Base-by-base conservation (phyloP, 2,329 filamentous ascomycete genomes). In the Verticillium longisporum region DNA sequence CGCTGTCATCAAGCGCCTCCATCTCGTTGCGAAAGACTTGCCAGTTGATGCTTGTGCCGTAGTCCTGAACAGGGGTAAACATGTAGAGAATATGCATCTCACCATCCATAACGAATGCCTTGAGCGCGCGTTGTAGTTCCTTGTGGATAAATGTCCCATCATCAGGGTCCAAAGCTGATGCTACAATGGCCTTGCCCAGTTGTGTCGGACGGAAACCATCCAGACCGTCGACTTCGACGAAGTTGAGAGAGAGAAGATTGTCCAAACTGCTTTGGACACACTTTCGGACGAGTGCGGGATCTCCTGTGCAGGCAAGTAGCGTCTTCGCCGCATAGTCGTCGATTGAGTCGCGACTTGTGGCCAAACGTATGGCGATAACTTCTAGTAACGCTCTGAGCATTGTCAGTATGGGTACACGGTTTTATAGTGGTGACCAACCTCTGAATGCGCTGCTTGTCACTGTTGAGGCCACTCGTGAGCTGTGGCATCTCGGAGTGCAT, bases 51-150 rank as follows among this genome's bases (percentile, higher is more conserved):
- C 78, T 75, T 3, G 80, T 74, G 1, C 75, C 76, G 32, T 78
- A 75, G 56, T 83, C 78, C 56, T 90, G 86, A 2, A 92, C 81
- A 0, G 90, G 90, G 0, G 90, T 92, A 65, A 92, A 92, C 41
- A 85, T 86, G 70, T 92, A 93, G 56, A 92, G 81, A 13, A 91
- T 82, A 68, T 92, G 90, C 86, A 93, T 88, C 64, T 93, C 90
- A 4, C 88, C 87, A 68, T 92, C 89, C 83, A 93, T 87, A 13
- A 92, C 90, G 68, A 93, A 92, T 1, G 87, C 88, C 63, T 83
- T 78, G 2, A 92, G 78, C 0, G 89, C 88, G 65, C 82, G 82
- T 61, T 80, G 80, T 56, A 92, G 78, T 71, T 93, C 90, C 55
- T 84, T 79, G 66, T 92, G 78, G 18, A 92, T 81, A 66, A 92